phyloP scores from a whole-genome alignment of 2,329 filamentous ascomycete species.

The Talaromyces sp. region DNA sequence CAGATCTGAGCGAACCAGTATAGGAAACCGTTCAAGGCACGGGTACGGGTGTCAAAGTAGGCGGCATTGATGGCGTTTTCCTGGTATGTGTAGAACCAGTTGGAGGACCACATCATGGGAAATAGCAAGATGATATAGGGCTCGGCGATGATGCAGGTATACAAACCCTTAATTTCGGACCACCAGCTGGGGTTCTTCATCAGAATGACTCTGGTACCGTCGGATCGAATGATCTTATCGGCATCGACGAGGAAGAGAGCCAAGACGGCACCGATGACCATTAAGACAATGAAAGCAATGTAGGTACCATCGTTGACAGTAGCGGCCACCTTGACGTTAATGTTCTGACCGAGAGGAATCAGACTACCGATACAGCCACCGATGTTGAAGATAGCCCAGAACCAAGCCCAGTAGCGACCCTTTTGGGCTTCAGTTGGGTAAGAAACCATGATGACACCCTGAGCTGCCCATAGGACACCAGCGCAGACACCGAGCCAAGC shows the following conservation, averaged over 20 bases:
- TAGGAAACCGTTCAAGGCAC: slow-evolving; percentile 61
- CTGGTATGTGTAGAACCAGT: slow-evolving; percentile 63
- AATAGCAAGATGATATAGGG: slow-evolving; percentile 65
- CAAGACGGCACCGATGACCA: slow-evolving; percentile 60
- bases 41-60: slow-evolving; percentile 62
- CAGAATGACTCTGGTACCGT: slow-evolving; percentile 67
- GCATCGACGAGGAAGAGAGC: slow-evolving; percentile 64
- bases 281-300: slow-evolving; percentile 69
- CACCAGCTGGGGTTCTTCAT: slow-evolving; percentile 77
- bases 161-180: slow-evolving; percentile 67
- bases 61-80: slow-evolving; percentile 61
- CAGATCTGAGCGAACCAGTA: slow-evolving; percentile 68
- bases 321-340: slow-evolving; percentile 13
- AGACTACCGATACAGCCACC: slow-evolving; percentile 74
- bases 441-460: slow-evolving; percentile 56
- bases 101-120: slow-evolving; percentile 62
- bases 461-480: slow-evolving; percentile 40
- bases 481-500: slow-evolving; percentile 39
- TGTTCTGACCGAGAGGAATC: slow-evolving; percentile 24
- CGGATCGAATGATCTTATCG: slow-evolving; percentile 61
- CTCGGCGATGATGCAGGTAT: slow-evolving; percentile 61
- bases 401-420: slow-evolving; percentile 77
- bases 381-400: slow-evolving; percentile 87
- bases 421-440: slow-evolving; percentile 73
- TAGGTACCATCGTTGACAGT: slow-evolving; percentile 60